Percentiles rank a stretch among this genome's conserved stretches.
Evolutionary conservation across 345 rosid species (phyloP).

Genomic region (Zanthoxylum bungeanum): DNA sequence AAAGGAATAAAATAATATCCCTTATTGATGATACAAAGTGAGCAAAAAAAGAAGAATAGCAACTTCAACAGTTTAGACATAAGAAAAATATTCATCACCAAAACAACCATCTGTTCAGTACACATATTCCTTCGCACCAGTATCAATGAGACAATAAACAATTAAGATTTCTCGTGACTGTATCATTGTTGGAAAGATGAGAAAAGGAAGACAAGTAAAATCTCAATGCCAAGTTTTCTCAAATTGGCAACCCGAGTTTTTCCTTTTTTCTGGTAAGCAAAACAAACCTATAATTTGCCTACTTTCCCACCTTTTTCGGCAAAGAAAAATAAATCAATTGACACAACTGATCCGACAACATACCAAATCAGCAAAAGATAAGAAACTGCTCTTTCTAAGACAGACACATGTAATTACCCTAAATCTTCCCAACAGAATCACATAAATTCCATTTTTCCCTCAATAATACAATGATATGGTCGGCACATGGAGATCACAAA

Average conservation of each 20-base stretch:
- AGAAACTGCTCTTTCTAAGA: background rate
- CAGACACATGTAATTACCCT: background rate
- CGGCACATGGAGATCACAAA: background rate
- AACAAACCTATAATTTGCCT: background rate
- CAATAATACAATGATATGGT: no score
- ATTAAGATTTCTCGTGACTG: no score
- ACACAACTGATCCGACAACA: background rate
- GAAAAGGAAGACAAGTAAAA: background rate
- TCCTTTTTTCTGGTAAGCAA: background rate
- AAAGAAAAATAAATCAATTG: no score
- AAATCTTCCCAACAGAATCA: background rate
- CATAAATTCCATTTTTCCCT: background rate
- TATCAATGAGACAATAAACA: constrained; percentile 6
- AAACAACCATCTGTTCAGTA: background rate
- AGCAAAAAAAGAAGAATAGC: constrained; percentile 11
- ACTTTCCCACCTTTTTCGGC: background rate
- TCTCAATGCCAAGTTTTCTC: background rate
- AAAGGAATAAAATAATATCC: constrained; percentile 6
- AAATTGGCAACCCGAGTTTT: background rate
- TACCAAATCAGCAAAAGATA: background rate
- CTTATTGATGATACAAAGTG: background rate
- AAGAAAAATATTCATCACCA: background rate
- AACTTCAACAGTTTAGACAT: background rate
- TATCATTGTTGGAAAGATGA: background rate
- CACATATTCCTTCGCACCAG: background rate